These are phyloP conservation scores for Teratosphaeria gauchensis DNA, from an alignment of 2,329 filamentous ascomycete species.

Conservation along the genomic window DNA sequence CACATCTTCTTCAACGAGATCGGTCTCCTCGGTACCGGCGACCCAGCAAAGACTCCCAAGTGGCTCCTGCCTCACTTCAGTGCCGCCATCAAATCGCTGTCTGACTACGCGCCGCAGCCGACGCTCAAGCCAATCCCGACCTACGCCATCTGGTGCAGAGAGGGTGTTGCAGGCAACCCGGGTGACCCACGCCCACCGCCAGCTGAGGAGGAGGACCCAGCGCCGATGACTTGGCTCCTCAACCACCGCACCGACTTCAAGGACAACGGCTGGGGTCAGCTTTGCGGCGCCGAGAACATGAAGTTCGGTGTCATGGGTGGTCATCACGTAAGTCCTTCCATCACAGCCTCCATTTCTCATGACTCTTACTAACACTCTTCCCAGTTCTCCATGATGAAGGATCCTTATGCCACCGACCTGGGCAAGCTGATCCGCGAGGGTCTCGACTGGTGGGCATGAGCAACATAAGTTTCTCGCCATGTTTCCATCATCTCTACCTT, in stretches of 20 bases:
- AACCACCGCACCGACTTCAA: conserved; percentile 65
- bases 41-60: conserved; percentile 51
- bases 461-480: not conserved
- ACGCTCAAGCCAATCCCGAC: conserved; percentile 54
- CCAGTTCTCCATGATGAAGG: conserved; percentile 64
- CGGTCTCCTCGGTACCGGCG: conserved; percentile 57
- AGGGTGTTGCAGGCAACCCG: conserved; percentile 59
- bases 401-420: conserved; percentile 30
- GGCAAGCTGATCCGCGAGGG: conserved; percentile 37
- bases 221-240: conserved; percentile 55
- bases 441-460: conserved; percentile 22
- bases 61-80: conserved; percentile 69
- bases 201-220: conserved; percentile 46
- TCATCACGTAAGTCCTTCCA: conserved; percentile 41
- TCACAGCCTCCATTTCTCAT: not conserved
- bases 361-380: not conserved
- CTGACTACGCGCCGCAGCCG: conserved; percentile 57
- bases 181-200: conserved; percentile 56
- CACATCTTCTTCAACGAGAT: conserved; percentile 65
- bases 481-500: conserved; percentile 6
- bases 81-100: conserved; percentile 57
- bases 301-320: conserved; percentile 57
- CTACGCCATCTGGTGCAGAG: conserved; percentile 59
- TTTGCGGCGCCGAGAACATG: conserved; percentile 52
- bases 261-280: conserved; percentile 60